Base-by-base conservation (phyloP, 2,329 filamentous ascomycete species). In the Tympanopsis confertula region DNA sequence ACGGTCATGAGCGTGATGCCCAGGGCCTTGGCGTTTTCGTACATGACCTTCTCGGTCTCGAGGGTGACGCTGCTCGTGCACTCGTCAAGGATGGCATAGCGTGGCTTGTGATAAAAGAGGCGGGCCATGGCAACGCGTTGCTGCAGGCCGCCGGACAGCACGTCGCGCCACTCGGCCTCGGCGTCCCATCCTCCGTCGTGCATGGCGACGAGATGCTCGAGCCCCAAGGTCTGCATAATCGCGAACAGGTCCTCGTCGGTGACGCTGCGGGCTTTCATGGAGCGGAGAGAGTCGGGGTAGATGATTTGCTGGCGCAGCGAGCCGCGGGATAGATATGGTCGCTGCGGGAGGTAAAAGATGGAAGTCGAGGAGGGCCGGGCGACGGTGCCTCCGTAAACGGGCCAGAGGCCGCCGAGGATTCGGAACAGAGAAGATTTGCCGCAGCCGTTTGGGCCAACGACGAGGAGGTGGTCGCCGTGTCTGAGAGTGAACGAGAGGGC, bases 1-100 rank as follows among this genome's bases (percentile, higher is more conserved):
- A 98, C 91, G 0, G 91, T 98, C 86, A 98, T 95, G 44, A 98
- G 70, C 0, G 91, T 96, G 50, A 95, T 91, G 3, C 86, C 87
- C 14, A 95, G 63, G 14, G 74, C 70, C 68, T 98, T 96, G 37
- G 91, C 91, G 39, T 86, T 88, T 49, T 95, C 89, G 58, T 98
- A 98, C 87, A 98, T 96, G 54, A 86, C 73, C 55, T 86, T 83
- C 54, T 98, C 91, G 42, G 88, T 87, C 48, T 96, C 89, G 19
- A 95, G 71, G 13, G 93, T 95, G n/a, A 98, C 86, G 38, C 79
- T 86, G 40, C 82, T 88, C 5, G 91, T 98, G 59, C 91, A 98
- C 63, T 98, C 91, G 56, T 98, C 91, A 24, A 98, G 68, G 47
- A 98, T 98, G 10, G 91, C 91, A 57, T 94, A 96, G 49, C 83